Conservation (phyloP, 495 filamentous ascomycete genomes). For the Margaritispora aquatica region DNA sequence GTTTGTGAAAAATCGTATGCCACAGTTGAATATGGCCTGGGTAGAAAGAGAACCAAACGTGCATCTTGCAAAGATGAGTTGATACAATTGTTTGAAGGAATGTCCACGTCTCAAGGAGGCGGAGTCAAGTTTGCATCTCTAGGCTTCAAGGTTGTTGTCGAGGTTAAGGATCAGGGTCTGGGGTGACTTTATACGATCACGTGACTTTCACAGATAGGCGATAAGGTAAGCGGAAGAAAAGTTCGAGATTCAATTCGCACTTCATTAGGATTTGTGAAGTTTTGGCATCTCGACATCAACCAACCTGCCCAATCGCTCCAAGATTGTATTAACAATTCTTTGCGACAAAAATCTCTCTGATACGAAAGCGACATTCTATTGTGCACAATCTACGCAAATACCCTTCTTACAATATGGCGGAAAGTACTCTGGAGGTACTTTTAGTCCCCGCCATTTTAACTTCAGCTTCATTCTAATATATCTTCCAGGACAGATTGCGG, state of each 20-base stretch:
- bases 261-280: background rate
- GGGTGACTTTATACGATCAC: background rate
- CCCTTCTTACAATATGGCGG: constrained; percentile 18
- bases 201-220: background rate
- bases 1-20: background rate
- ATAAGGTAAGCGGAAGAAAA: constrained; percentile 6
- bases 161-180: background rate
- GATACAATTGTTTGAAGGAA: background rate
- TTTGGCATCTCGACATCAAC: background rate
- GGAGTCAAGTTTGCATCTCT: background rate
- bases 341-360: no score
- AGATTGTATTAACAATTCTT: background rate
- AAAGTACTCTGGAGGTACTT: constrained; percentile 18
- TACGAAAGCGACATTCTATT: no score
- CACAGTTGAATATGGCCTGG: background rate
- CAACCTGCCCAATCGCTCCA: background rate
- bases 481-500: constrained; percentile 69
- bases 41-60: background rate
- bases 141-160: background rate
- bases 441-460: constrained; percentile 19
- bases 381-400: no score
- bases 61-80: background rate
- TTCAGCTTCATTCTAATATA: background rate
- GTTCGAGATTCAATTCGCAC: background rate
- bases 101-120: background rate